phyloP scores from a whole-genome alignment of 495 filamentous ascomycete genomes.

The Lindgomyces ingoldianus region DNA sequence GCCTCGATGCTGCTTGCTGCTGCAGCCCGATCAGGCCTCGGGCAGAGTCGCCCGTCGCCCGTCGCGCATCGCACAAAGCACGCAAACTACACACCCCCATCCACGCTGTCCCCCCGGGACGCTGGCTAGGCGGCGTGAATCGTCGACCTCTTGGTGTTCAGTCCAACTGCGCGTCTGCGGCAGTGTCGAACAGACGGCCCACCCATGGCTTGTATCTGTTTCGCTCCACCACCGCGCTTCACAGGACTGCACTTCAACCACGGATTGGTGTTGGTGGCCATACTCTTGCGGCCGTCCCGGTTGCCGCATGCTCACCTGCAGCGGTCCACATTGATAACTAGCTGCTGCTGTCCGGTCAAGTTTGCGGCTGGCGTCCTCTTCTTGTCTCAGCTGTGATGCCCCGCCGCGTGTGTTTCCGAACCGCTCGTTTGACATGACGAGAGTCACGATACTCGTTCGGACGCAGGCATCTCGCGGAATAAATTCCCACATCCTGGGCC shows the following conservation, averaged over 20 bases:
- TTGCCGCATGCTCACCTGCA: conserved; percentile 16
- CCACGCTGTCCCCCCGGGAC: too few relatives aligned
- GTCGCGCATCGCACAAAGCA: not conserved
- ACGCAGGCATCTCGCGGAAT: conserved; percentile 2
- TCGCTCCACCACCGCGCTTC: not conserved
- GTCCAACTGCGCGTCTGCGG: not conserved
- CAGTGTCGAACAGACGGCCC: not conserved
- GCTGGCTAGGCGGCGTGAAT: too few relatives aligned
- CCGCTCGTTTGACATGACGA: not conserved
- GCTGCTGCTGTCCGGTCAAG: not conserved
- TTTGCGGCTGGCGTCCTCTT: not conserved
- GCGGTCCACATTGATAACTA: not conserved
- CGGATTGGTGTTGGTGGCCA: conserved; percentile 12
- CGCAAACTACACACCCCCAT: not conserved
- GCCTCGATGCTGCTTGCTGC: not conserved
- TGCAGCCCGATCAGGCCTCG: not conserved
- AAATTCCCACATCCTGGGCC: conserved; percentile 31
- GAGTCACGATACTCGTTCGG: conserved; percentile 17
- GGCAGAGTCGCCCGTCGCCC: not conserved
- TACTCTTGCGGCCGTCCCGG: conserved; percentile 1
- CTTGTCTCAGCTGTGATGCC: too few relatives aligned
- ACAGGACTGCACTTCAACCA: conserved; percentile 6
- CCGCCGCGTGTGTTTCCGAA: not conserved
- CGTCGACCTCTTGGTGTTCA: not conserved
- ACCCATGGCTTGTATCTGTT: not conserved